A percentile compares a stretch with the other conserved stretches of the same genome.
These are phyloP conservation scores for Dipsacomyces acuminosporus DNA, from an alignment of 371 early-diverging fungal species.

Conservation along the genomic window DNA sequence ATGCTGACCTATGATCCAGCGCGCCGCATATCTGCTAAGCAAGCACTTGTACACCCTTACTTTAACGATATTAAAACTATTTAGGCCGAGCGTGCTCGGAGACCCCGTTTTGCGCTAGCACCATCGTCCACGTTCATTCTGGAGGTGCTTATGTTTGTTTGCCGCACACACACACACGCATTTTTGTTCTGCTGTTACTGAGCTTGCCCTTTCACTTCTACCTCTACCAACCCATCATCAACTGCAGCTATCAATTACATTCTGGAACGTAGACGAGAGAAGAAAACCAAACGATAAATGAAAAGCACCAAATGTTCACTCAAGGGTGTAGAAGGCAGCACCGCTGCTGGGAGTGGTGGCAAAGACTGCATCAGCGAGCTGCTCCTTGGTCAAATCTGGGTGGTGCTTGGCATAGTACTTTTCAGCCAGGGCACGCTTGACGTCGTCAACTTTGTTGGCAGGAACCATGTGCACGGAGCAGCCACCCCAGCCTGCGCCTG, in stretches of 20 bases:
- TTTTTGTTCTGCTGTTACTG: no score
- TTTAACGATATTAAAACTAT: conserved; percentile 53
- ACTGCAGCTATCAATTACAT: no score
- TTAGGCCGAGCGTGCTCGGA: no score
- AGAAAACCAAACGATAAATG: no score
- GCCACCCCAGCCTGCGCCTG: conserved; percentile 97
- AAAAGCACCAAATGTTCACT: no score
- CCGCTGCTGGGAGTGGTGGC: conserved; percentile 24
- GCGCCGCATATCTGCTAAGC: conserved; percentile 74
- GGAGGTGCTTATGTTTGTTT: no score
- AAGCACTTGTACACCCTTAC: conserved; percentile 67
- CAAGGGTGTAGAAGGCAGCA: conserved; percentile 36
- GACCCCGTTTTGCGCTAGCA: no score
- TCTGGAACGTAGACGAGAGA: no score
- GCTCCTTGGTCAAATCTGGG: conserved; percentile 53
- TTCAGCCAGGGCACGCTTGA: conserved; percentile 60
- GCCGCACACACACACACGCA: no score
- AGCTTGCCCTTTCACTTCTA: no score
- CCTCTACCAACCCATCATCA: no score
- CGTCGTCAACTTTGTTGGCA: conserved; percentile 55
- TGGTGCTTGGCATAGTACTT: conserved; percentile 62
- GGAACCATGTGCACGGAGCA: conserved; percentile 82
- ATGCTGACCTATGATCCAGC: conserved; percentile 79
- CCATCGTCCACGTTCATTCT: no score
- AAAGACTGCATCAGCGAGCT: conserved; percentile 52